Evolutionary conservation across 257 asterid species (phyloP).

Genomic region (Salvia hispanica): DNA sequence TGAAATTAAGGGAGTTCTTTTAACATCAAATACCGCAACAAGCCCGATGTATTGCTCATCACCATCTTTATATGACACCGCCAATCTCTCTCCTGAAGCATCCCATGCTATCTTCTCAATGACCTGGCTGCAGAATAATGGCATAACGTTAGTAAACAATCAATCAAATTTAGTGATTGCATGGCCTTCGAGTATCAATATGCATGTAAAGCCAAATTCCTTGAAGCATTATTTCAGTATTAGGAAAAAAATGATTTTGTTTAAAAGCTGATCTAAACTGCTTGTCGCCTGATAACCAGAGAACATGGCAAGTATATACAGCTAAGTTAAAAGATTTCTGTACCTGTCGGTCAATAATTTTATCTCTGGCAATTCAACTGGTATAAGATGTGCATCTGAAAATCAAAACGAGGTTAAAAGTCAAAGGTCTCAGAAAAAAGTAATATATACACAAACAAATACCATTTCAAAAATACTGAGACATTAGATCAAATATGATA

Average conservation of each 20-base stretch:
- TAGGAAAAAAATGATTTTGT: not conserved
- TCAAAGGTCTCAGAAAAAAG: not conserved
- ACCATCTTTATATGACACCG: constrained; percentile 80
- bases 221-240: constrained; percentile 5
- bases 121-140: constrained; percentile 49
- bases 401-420: constrained; percentile 26
- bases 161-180: constrained; percentile 10
- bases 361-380: constrained; percentile 85
- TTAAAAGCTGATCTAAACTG: constrained; percentile 21
- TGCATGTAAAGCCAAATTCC: constrained; percentile 14
- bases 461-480: not conserved
- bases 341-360: constrained; percentile 84
- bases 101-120: constrained; percentile 97
- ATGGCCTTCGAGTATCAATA: constrained; percentile 1
- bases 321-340: constrained; percentile 21
- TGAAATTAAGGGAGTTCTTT: constrained; percentile 77
- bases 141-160: constrained; percentile 8
- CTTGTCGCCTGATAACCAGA: constrained; percentile 26
- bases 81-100: constrained; percentile 95
- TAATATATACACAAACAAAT: constrained; percentile 13
- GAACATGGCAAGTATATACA: constrained; percentile 21
- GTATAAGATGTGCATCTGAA: constrained; percentile 95
- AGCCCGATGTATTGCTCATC: constrained; percentile 84
- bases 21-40: constrained; percentile 86
- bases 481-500: constrained; percentile 9